Evolutionary conservation across 148 eudicot genomes (phyloP).

Genomic region (Rhododendron simsii): DNA sequence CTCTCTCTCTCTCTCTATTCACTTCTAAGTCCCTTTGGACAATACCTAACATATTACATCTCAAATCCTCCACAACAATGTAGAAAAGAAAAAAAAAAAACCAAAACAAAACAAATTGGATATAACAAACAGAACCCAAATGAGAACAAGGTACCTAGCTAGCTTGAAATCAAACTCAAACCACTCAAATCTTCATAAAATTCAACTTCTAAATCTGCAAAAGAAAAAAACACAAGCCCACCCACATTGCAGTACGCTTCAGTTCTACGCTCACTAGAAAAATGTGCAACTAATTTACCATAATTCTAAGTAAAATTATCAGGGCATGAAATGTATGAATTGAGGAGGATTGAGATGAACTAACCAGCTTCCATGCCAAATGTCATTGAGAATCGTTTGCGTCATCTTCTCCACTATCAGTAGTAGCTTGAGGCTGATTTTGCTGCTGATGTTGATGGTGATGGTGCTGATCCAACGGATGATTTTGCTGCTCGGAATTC

Average conservation of each 20-base stretch:
- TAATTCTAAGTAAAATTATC: neutral
- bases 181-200: conserved; percentile 14
- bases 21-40: conserved; percentile 32
- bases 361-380: conserved; percentile 2
- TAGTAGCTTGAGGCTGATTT: conserved; percentile 32
- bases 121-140: conserved; percentile 9
- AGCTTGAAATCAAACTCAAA: neutral
- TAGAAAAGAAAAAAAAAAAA: conserved; percentile 1
- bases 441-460: conserved; percentile 26
- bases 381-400: conserved; percentile 29
- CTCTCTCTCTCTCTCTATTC: conserved; percentile 14
- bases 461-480: conserved; percentile 26
- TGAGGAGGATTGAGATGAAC: neutral
- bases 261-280: neutral
- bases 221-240: neutral
- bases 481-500: conserved; percentile 28
- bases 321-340: neutral
- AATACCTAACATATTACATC: conserved; percentile 28
- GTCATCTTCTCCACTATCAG: conserved; percentile 51
- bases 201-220: conserved; percentile 21
- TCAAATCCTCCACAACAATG: conserved; percentile 27
- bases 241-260: neutral
- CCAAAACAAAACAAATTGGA: neutral
- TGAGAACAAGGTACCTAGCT: conserved; percentile 14
- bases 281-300: neutral